Evolutionary conservation across 1,284 basidiomycete species (phyloP), one percentile per base, ranked within the genome.

Genomic region (Naganishia sp.): DNA sequence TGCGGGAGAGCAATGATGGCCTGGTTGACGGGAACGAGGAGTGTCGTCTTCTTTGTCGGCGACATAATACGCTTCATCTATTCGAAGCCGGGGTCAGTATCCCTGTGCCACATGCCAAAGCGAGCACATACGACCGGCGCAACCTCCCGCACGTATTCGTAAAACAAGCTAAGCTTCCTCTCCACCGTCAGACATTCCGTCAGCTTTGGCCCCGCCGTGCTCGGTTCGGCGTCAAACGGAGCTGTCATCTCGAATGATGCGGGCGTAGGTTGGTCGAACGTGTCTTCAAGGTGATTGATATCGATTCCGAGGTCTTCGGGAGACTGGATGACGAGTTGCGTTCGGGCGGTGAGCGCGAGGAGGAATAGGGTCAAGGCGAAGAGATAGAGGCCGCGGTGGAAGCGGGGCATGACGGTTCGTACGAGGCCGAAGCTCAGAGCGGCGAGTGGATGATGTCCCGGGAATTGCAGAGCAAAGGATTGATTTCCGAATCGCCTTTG

Each of bases 1-100:
- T 70, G 68, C 7, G 74, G 66, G 33, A 79, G 63, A 10, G 70
- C 68, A 64, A 77, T 72, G 60, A 80, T 74, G 0, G 76, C 77
- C 43, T 71, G 70, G 63, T 80, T 77, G 39, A 76, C 63, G 3
- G 78, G 78, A 0, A 80, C 78, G 31, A 80, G 68, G 33, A 80
- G 64, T 0, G 78, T 80, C 18, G 75, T 76, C 31, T 68, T 56
- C 16, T 36, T 1, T 43, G 65, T 63, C 44, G 65, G 68, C 31
- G 66, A 68, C 4, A 54, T 13, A 48, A 63, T 48, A 15, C 57
- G 56, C 21, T 6, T 52, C 69, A 15, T 60, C 59, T 23, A 21
- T 6, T 10, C 23, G 6, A 16, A 48, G 28, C 68, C 46, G 2
- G 53, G 28, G 5, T 28, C 28, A 28, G 28, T 69, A 1, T 69